These are phyloP conservation scores for Pholiota molesta DNA, from an alignment of 768 basidiomycete species.

Conservation along the genomic window DNA sequence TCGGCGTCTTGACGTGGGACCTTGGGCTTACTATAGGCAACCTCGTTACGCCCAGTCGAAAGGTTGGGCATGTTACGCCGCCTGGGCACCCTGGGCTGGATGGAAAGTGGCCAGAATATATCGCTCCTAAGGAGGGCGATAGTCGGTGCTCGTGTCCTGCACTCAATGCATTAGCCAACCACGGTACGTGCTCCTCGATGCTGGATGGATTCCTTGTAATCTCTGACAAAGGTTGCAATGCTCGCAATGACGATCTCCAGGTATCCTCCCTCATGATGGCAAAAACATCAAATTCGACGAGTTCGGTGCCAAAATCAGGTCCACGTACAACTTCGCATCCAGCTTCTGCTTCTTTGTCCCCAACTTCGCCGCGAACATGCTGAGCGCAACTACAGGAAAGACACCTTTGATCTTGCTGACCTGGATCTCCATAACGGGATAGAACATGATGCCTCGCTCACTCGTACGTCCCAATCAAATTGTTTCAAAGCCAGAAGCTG, in stretches of 20 bases:
- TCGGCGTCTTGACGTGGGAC: constrained; percentile 53
- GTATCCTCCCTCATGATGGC: constrained; percentile 70
- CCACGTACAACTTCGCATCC: constrained; percentile 71
- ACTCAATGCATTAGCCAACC: constrained; percentile 82
- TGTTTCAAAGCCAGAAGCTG: background rate
- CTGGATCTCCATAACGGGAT: constrained; percentile 77
- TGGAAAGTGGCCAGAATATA: constrained; percentile 72
- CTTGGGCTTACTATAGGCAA: constrained; percentile 53
- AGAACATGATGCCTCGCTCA: constrained; percentile 69
- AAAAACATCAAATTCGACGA: constrained; percentile 67
- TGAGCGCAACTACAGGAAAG: constrained; percentile 59
- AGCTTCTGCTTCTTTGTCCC: constrained; percentile 72
- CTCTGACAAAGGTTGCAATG: background rate
- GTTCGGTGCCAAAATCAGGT: constrained; percentile 42
- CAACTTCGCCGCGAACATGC: constrained; percentile 56
- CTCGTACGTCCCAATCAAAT: constrained; percentile 43
- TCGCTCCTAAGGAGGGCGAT: constrained; percentile 59
- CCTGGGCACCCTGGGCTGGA: constrained; percentile 56
- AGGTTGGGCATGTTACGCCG: constrained; percentile 58
- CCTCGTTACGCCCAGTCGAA: constrained; percentile 48
- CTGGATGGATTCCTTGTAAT: background rate
- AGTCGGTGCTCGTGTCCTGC: constrained; percentile 77
- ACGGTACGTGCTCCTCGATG: constrained; percentile 49
- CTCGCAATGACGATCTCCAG: constrained; percentile 34
- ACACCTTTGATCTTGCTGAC: constrained; percentile 66